These are phyloP conservation scores for Fusarium citri DNA, from an alignment of 2,329 filamentous ascomycete species.

Conservation along the genomic window DNA sequence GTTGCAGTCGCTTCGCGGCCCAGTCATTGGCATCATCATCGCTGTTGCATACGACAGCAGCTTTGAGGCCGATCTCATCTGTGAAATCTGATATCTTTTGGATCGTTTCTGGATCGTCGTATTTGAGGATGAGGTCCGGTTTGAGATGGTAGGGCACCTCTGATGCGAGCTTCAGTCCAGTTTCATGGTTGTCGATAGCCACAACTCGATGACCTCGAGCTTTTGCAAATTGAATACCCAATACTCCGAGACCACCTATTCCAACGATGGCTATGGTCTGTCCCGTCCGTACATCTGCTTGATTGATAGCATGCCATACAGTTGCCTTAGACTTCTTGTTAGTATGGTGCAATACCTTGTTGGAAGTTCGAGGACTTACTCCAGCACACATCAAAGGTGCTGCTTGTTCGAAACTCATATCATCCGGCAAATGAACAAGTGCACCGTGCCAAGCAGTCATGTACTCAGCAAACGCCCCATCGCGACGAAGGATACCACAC, in stretches of 20 bases:
- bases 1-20: conserved; percentile 27
- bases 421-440: conserved; percentile 23
- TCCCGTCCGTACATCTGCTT: conserved; percentile 8
- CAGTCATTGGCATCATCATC: conserved; percentile 35
- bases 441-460: conserved; percentile 31
- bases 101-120: conserved; percentile 6
- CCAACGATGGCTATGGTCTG: conserved; percentile 35
- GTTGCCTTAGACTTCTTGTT: conserved; percentile 18
- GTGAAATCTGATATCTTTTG: conserved; percentile 33
- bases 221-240: conserved; percentile 46
- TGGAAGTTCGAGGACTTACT: conserved; percentile 5
- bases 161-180: conserved; percentile 31
- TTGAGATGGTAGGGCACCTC: conserved; percentile 29
- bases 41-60: conserved; percentile 29
- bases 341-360: not conserved
- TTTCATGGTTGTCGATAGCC: conserved; percentile 42
- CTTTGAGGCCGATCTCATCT: conserved; percentile 25
- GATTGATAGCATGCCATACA: conserved; percentile 34
- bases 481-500: conserved; percentile 22
- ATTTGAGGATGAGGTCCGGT: conserved; percentile 30
- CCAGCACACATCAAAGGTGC: conserved; percentile 36
- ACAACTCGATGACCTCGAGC: conserved; percentile 45
- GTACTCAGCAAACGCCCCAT: conserved; percentile 35
- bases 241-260: conserved; percentile 44
- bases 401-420: conserved; percentile 34